Conservation (phyloP, 1,284 basidiomycete genomes). For the Trametes pubescens region DNA sequence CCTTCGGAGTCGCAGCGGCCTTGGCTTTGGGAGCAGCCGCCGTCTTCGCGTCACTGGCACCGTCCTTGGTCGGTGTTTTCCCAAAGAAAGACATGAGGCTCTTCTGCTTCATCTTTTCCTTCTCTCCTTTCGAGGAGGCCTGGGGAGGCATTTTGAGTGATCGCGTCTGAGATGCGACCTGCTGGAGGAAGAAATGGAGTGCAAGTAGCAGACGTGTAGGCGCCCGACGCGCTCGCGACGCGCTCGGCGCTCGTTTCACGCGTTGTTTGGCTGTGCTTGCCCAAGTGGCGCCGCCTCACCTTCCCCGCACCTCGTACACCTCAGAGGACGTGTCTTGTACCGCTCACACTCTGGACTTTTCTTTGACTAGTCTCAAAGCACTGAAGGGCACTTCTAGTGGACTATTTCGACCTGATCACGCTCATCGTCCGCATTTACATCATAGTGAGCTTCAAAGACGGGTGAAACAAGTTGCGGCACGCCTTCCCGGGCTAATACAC, state of each 20-base stretch:
- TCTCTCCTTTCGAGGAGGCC: conserved; percentile 1
- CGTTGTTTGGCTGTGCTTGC: conserved; percentile 18
- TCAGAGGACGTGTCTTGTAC: too few species aligned
- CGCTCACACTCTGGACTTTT: too few species aligned
- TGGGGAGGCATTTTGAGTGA: conserved; percentile 16
- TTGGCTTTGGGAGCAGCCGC: conserved; percentile 34
- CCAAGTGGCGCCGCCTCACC: too few species aligned
- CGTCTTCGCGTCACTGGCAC: conserved; percentile 39
- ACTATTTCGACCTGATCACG: too few species aligned
- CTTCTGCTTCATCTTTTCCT: conserved; percentile 71
- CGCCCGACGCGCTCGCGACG: conserved; percentile 13
- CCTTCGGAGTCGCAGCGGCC: conserved; percentile 37
- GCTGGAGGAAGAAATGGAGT: not conserved
- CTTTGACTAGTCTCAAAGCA: too few species aligned
- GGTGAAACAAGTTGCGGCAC: too few species aligned
- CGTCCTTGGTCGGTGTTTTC: conserved; percentile 48
- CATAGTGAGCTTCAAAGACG: too few species aligned
- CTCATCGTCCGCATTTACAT: too few species aligned
- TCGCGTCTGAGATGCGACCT: not conserved
- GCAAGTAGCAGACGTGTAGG: conserved; percentile 3
- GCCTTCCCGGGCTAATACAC: too few species aligned
- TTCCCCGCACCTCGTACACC: too few species aligned
- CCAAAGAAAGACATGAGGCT: conserved; percentile 76
- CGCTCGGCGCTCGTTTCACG: conserved; percentile 10
- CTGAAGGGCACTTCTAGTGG: too few species aligned